These are phyloP conservation scores for Cryoendolithus antarcticus DNA, from an alignment of 2,329 filamentous ascomycete species.

Conservation along the genomic window DNA sequence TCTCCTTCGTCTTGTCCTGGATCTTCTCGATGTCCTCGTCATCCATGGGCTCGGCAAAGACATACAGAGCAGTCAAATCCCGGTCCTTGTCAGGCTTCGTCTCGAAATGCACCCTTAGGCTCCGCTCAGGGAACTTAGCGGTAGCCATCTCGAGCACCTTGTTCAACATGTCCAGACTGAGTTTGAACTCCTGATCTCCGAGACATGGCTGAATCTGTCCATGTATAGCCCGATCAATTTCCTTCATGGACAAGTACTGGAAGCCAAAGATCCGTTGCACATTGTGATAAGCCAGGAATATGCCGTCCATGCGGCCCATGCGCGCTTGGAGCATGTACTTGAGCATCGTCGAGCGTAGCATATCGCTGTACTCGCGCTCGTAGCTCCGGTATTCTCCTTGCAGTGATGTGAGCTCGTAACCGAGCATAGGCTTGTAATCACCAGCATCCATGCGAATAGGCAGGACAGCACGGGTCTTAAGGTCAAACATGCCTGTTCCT, in stretches of 20 bases:
- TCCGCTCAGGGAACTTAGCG: slow-evolving; percentile 55
- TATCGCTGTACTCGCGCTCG: slow-evolving; percentile 91
- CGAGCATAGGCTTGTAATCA: slow-evolving; percentile 60
- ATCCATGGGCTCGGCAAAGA: slow-evolving; percentile 77
- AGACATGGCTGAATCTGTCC: slow-evolving; percentile 53
- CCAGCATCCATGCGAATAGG: slow-evolving; percentile 77
- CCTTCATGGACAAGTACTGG: slow-evolving; percentile 74
- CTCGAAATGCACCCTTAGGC: slow-evolving; percentile 32
- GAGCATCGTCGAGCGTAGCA: slow-evolving; percentile 86
- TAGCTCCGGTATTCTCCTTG: slow-evolving; percentile 80
- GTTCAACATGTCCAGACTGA: slow-evolving; percentile 69
- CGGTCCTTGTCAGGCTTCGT: slow-evolving; percentile 17
- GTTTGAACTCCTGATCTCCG: slow-evolving; percentile 74
- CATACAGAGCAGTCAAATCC: slow-evolving; percentile 49
- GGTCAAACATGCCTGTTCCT: slow-evolving; percentile 85
- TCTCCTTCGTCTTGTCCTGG: slow-evolving; percentile 54
- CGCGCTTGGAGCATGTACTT: slow-evolving; percentile 96
- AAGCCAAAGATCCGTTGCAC: slow-evolving; percentile 93
- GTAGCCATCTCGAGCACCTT: slow-evolving; percentile 66
- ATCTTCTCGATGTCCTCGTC: slow-evolving; percentile 59
- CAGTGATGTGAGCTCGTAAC: slow-evolving; percentile 71
- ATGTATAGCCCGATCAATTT: slow-evolving; percentile 88
- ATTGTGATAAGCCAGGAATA: slow-evolving; percentile 95
- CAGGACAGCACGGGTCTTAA: slow-evolving; percentile 88
- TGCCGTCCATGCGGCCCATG: slow-evolving; percentile 97